Percentiles rank a stretch among this genome's conserved stretches.
phyloP scores from a whole-genome alignment of 2,329 filamentous ascomycete species.

The Huntiella moniliformis region DNA sequence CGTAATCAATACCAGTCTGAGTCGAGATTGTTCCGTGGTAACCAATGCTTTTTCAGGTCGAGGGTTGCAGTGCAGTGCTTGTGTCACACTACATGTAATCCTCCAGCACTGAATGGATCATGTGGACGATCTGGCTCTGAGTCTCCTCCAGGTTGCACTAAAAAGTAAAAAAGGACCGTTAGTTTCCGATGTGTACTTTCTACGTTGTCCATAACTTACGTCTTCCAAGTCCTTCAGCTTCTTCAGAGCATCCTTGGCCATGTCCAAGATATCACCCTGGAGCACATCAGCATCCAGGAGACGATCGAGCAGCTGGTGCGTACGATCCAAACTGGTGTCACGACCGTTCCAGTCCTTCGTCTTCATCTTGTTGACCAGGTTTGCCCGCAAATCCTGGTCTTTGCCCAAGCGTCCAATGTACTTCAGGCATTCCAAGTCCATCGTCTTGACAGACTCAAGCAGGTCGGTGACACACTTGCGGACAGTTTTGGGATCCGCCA shows the following conservation, averaged over 20 bases:
- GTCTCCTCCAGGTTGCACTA: slow-evolving; percentile 8
- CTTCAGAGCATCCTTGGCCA: slow-evolving; percentile 2
- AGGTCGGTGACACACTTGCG: slow-evolving; percentile 4
- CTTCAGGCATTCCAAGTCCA: slow-evolving; percentile 1
- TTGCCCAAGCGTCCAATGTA: slow-evolving; percentile 6
- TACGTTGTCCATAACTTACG: slow-evolving; percentile 4
- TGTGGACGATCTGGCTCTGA: slow-evolving; percentile 7
- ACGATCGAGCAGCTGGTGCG: slow-evolving; percentile 6
- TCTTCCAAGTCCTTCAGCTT: slow-evolving; percentile 11
- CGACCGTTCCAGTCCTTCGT: slow-evolving; percentile 6
- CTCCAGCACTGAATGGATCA: slow-evolving; percentile 10
- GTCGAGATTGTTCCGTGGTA: no score
- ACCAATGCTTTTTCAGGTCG: no score
- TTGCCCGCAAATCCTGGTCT: slow-evolving; percentile 2
- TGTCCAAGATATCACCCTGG: slow-evolving; percentile 5
- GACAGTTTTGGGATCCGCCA: neutral
- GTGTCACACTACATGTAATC: slow-evolving; percentile 6
- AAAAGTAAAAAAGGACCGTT: neutral
- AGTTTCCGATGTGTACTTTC: neutral
- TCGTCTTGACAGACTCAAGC: slow-evolving; percentile 2
- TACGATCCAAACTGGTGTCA: slow-evolving; percentile 7
- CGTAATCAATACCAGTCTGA: no score
- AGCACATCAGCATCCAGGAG: slow-evolving; percentile 4
- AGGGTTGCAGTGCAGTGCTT: no score
- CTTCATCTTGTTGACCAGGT: slow-evolving; percentile 7